Evolutionary conservation across 2,329 filamentous ascomycete species (phyloP).

Genomic region (Fusarium sp.): DNA sequence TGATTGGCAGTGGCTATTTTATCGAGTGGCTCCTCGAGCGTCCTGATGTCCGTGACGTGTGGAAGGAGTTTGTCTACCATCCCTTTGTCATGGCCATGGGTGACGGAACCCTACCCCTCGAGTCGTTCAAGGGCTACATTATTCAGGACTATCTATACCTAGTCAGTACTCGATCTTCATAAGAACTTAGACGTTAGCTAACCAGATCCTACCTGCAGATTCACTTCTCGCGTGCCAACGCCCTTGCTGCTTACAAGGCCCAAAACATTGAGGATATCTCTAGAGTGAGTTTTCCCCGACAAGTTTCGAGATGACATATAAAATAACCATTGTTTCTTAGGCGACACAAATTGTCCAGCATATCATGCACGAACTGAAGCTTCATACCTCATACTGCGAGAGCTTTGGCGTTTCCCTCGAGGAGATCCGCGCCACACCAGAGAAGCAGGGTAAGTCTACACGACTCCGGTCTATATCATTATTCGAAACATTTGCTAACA

Average conservation of each 20-base stretch:
- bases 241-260: slow-evolving; percentile 88
- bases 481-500: slow-evolving; percentile 4
- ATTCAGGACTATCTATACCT: slow-evolving; percentile 94
- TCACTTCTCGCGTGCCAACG: slow-evolving; percentile 90
- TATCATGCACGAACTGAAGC: slow-evolving; percentile 82
- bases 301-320: no score
- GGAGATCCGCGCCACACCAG: slow-evolving; percentile 80
- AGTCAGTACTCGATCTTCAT: slow-evolving; percentile 60
- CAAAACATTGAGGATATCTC: slow-evolving; percentile 81
- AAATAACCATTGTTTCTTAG: slow-evolving; percentile 39
- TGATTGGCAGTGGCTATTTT: slow-evolving; percentile 75
- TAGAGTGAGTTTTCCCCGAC: slow-evolving; percentile 63
- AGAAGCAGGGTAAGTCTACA: slow-evolving; percentile 74
- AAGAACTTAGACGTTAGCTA: background rate
- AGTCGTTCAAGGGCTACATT: slow-evolving; percentile 89
- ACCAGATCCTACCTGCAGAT: slow-evolving; percentile 62
- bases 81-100: slow-evolving; percentile 85
- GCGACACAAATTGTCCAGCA: slow-evolving; percentile 76
- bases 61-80: slow-evolving; percentile 84
- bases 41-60: slow-evolving; percentile 79
- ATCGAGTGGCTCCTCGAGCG: slow-evolving; percentile 85
- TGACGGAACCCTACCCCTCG: slow-evolving; percentile 79
- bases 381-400: slow-evolving; percentile 88
- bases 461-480: background rate
- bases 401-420: slow-evolving; percentile 82